Base-by-base conservation (phyloP, 768 basidiomycete species). In the Podaxis sp. region DNA sequence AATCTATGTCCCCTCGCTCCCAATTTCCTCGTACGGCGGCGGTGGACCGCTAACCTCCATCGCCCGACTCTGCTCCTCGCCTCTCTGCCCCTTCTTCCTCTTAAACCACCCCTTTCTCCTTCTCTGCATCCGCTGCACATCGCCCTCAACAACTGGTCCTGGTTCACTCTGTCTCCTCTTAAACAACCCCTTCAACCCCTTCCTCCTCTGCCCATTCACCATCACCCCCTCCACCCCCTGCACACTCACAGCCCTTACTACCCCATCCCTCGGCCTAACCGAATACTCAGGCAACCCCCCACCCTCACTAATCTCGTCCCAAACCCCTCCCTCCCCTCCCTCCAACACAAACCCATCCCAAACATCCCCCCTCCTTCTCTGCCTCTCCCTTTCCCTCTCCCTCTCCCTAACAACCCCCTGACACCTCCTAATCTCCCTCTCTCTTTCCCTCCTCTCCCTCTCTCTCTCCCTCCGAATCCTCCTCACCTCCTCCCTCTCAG, bases 211-310 rank as follows among this genome's bases (percentile, higher is more conserved):
- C 19, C 6, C 24, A n/a, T 33, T 53, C 26, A 53, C 42, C 42
- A 5, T 28, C 22, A 40, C 13, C 57, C 36, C 19, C 22, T 30
- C 8, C 6, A n/a, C 22, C 3, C 39, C 59, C 48, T 8, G 28
- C 44, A 46, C 44, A 15, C n/a, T 57, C 40, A 52, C 48, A 28
- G 57, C 42, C 12, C 57, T 24, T 17, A 48, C 57, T 2, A 57
- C 40, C 3, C 59, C 59, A 4, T 51, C 49, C 7, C 49, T 51
- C 24, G 59, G 59, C 13, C 24, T 9, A 8, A 39, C 12, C n/a
- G 59, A 59, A 38, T 59, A 59, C 30, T 52, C 59, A 5, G 59
- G 59, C 7, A 59, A 38, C 2, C 59, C 59, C 7, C 19, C 49
- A 26, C 28, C 36, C 22, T 38, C 49, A 11, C 30, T 33, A 26